Conservation (phyloP, 208 protist species). For the Ichthyophonus hoferi region DNA sequence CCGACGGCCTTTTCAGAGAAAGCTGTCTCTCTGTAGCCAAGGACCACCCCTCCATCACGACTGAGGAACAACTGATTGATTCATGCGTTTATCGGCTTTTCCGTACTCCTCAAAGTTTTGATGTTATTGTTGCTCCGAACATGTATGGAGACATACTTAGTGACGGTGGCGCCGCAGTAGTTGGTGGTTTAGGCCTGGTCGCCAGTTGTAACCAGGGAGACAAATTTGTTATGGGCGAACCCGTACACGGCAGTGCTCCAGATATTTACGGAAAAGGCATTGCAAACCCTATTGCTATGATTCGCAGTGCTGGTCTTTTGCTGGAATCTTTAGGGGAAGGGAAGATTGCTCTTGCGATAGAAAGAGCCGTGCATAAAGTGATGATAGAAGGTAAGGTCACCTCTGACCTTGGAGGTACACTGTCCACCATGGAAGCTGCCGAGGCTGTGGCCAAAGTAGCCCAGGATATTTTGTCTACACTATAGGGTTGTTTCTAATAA, state of each 20-base stretch:
- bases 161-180: slow-evolving; percentile 33
- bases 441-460: background rate
- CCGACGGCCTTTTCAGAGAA: slow-evolving; percentile 55
- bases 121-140: slow-evolving; percentile 49
- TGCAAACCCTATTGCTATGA: slow-evolving; percentile 52
- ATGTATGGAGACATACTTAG: slow-evolving; percentile 47
- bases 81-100: slow-evolving; percentile 48
- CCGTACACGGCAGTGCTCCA: slow-evolving; percentile 47
- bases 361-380: slow-evolving; percentile 35
- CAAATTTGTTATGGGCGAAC: slow-evolving; percentile 28
- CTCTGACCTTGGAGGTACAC: slow-evolving; percentile 14
- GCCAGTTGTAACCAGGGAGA: slow-evolving; percentile 35
- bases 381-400: slow-evolving; percentile 14
- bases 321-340: slow-evolving; percentile 35
- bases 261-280: slow-evolving; percentile 31
- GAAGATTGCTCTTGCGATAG: slow-evolving; percentile 24
- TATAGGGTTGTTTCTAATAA: no score
- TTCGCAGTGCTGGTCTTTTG: slow-evolving; percentile 43
- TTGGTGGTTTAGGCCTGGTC: slow-evolving; percentile 29
- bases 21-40: slow-evolving; percentile 44
- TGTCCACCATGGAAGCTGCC: slow-evolving; percentile 9
- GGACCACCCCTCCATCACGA: slow-evolving; percentile 24
- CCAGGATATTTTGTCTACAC: background rate
- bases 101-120: slow-evolving; percentile 44
- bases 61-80: slow-evolving; percentile 57